Conservation (phyloP, 2,329 filamentous ascomycete species). For the Magnaporthiopsis rhizophila region DNA sequence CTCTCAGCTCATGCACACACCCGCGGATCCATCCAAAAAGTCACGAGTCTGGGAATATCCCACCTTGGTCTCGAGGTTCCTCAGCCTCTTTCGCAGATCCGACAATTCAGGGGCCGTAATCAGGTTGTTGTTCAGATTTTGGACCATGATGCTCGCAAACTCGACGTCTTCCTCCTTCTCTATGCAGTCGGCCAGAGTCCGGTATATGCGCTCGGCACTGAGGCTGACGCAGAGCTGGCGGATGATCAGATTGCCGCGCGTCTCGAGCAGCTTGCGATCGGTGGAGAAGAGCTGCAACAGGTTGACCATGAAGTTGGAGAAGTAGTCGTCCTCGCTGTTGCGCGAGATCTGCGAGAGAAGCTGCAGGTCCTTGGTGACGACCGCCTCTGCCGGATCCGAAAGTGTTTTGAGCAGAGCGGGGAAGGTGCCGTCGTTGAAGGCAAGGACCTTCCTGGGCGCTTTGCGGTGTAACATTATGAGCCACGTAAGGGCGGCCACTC, state of each 20-base stretch:
- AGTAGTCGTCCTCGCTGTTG: conserved; percentile 96
- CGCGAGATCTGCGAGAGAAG: conserved; percentile 91
- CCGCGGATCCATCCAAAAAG: too few species aligned
- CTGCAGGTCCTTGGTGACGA: conserved; percentile 90
- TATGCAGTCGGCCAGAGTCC: conserved; percentile 90
- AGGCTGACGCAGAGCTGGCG: conserved; percentile 87
- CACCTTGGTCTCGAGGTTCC: conserved; percentile 83
- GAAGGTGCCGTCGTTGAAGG: conserved; percentile 96
- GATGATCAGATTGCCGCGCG: conserved; percentile 91
- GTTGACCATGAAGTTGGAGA: conserved; percentile 97
- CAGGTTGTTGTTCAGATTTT: conserved; percentile 97
- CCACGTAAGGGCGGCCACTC: conserved; percentile 90
- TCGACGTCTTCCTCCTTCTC: conserved; percentile 98
- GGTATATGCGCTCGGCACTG: conserved; percentile 90
- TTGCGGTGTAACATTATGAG: conserved; percentile 96
- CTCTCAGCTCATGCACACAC: neutral
- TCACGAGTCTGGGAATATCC: neutral
- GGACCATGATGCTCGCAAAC: conserved; percentile 98
- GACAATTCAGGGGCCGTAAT: conserved; percentile 93
- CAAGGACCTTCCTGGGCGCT: conserved; percentile 84
- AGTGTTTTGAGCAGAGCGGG: conserved; percentile 92
- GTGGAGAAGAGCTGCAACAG: conserved; percentile 92
- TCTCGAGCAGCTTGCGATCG: conserved; percentile 83
- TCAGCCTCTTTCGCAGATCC: conserved; percentile 79
- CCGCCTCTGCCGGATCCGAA: conserved; percentile 89